phyloP scores from a whole-genome alignment of 495 filamentous ascomycete species.

The Penicillium riverlandense region DNA sequence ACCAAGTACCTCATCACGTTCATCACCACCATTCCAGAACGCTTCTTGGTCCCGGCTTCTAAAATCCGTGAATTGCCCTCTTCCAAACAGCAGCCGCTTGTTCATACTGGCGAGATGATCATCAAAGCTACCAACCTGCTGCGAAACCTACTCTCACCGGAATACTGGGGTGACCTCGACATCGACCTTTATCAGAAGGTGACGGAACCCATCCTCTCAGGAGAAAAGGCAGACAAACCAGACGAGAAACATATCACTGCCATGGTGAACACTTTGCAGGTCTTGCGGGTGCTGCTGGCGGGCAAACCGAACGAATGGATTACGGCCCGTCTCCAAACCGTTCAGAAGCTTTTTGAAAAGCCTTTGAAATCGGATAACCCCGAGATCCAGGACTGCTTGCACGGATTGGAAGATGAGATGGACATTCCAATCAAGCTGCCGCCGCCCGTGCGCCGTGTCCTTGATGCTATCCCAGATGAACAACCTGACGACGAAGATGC shows the following conservation, averaged over 20 bases:
- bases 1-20: slow-evolving; percentile 92
- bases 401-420: slow-evolving; percentile 59
- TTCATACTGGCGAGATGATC: slow-evolving; percentile 64
- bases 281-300: slow-evolving; percentile 79
- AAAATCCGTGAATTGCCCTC: slow-evolving; percentile 50
- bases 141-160: slow-evolving; percentile 77
- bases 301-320: slow-evolving; percentile 89
- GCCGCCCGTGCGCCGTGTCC: slow-evolving; percentile 70
- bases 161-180: slow-evolving; percentile 88
- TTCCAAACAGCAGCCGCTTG: slow-evolving; percentile 35
- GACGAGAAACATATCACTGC: slow-evolving; percentile 70
- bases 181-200: slow-evolving; percentile 85
- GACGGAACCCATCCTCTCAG: slow-evolving; percentile 72
- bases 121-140: slow-evolving; percentile 78
- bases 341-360: slow-evolving; percentile 90
- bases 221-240: slow-evolving; percentile 56
- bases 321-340: slow-evolving; percentile 57
- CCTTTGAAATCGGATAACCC: slow-evolving; percentile 76
- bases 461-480: slow-evolving; percentile 87
- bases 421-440: slow-evolving; percentile 46
- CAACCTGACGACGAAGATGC: slow-evolving; percentile 83
- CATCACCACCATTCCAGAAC: slow-evolving; percentile 80
- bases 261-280: slow-evolving; percentile 87
- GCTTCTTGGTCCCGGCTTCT: slow-evolving; percentile 65
- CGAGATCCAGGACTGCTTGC: slow-evolving; percentile 87